Conservation (phyloP, 768 basidiomycete genomes). For the Podaxis sp. region DNA sequence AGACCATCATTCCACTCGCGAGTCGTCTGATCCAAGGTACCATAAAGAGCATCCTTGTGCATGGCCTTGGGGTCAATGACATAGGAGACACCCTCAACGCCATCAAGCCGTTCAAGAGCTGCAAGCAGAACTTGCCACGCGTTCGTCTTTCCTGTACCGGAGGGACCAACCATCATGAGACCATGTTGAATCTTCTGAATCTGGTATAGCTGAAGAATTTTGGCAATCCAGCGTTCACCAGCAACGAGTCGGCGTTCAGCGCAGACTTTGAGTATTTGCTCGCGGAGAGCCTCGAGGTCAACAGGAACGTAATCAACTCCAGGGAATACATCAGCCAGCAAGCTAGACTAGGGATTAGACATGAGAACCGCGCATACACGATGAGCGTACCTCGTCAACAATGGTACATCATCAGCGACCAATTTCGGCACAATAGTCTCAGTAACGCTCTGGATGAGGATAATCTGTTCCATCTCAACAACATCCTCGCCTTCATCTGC, state of each 20-base stretch:
- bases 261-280: conserved; percentile 86
- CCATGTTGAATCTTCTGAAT: conserved; percentile 99
- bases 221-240: conserved; percentile 89
- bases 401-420: conserved; percentile 94
- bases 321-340: conserved; percentile 96
- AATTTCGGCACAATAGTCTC: conserved; percentile 99
- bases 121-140: conserved; percentile 94
- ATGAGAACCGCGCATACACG: conserved; percentile 5
- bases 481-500: conserved; percentile 40
- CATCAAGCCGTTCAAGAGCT: conserved; percentile 89
- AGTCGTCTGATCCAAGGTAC: conserved; percentile 94
- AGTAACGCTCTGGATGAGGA: conserved; percentile 96
- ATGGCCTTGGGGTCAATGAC: conserved; percentile 99
- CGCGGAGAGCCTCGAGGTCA: conserved; percentile 81
- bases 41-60: conserved; percentile 97
- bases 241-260: conserved; percentile 79
- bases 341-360: conserved; percentile 40
- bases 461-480: conserved; percentile 79
- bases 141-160: conserved; percentile 94
- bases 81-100: conserved; percentile 89
- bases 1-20: conserved; percentile 99
- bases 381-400: conserved; percentile 76
- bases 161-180: conserved; percentile 99
- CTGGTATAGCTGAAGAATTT: conserved; percentile 97
- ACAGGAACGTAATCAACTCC: conserved; percentile 91